Evolutionary conservation across 2,329 filamentous ascomycete species (phyloP).

Genomic region (Sporothrix dimorphospora): DNA sequence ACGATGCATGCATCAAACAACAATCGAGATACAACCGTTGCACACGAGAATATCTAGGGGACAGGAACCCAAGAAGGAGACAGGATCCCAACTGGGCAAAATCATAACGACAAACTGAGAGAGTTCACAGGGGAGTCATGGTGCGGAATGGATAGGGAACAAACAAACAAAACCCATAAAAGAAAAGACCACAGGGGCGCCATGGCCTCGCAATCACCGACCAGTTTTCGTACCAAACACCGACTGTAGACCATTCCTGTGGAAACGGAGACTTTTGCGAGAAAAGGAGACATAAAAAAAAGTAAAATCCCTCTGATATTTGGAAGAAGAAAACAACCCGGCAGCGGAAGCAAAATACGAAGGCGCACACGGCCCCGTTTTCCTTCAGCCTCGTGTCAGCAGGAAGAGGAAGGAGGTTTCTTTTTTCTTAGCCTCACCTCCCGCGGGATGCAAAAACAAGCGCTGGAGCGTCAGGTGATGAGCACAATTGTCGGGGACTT

Average conservation of each 20-base stretch:
- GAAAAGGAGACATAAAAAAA: too few species aligned
- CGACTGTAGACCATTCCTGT: neutral
- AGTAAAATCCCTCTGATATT: too few species aligned
- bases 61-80: neutral
- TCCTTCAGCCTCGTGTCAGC: constrained; percentile 16
- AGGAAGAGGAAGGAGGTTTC: neutral
- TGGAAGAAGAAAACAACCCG: constrained; percentile 11
- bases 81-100: neutral
- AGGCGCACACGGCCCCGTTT: neutral
- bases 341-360: neutral
- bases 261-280: neutral
- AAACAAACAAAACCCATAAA: too few species aligned
- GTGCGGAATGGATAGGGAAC: neutral
- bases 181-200: neutral
- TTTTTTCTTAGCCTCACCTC: neutral
- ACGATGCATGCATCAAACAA: neutral
- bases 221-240: constrained; percentile 3
- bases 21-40: neutral
- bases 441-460: constrained; percentile 11
- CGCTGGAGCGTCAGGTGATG: constrained; percentile 17
- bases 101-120: neutral
- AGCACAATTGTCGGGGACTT: constrained; percentile 18
- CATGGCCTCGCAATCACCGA: neutral
- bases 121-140: neutral
- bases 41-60: constrained; percentile 16